A percentile compares a stretch with the other conserved stretches of the same genome.
Evolutionary conservation across 495 filamentous ascomycete genomes (phyloP).

Genomic region (Immersiella caudata): DNA sequence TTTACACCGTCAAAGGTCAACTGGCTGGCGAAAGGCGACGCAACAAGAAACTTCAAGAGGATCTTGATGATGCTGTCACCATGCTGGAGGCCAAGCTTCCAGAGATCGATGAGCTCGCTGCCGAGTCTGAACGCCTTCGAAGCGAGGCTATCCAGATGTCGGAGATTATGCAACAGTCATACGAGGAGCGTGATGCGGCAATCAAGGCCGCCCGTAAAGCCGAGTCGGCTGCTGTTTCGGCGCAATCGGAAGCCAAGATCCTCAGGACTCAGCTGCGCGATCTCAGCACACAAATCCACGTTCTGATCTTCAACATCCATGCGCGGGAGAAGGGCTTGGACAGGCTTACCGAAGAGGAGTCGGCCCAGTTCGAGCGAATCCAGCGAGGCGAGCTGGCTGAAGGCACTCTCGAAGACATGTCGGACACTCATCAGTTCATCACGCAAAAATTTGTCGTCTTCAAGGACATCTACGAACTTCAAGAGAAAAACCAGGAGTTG

Average conservation of each 20-base stretch:
- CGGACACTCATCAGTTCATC: constrained; percentile 83
- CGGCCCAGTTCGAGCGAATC: constrained; percentile 68
- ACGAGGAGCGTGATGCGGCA: constrained; percentile 59
- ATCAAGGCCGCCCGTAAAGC: constrained; percentile 69
- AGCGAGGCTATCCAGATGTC: constrained; percentile 81
- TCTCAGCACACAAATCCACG: constrained; percentile 83
- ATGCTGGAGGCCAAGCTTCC: constrained; percentile 69
- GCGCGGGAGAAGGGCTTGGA: constrained; percentile 76
- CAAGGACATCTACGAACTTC: constrained; percentile 80
- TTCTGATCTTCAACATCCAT: constrained; percentile 81
- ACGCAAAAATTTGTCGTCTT: constrained; percentile 80
- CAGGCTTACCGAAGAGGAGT: constrained; percentile 66
- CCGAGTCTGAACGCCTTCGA: constrained; percentile 68
- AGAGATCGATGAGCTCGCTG: constrained; percentile 66
- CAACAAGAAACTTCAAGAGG: constrained; percentile 67
- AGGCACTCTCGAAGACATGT: constrained; percentile 67
- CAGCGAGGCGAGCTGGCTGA: constrained; percentile 66
- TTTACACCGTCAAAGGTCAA: constrained; percentile 56
- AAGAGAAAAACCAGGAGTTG: constrained; percentile 84
- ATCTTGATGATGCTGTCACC: constrained; percentile 78
- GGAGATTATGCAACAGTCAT: constrained; percentile 60
- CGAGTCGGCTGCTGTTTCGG: constrained; percentile 69
- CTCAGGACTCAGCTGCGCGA: constrained; percentile 88
- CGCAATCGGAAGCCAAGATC: constrained; percentile 73
- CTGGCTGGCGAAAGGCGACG: constrained; percentile 66